Evolutionary conservation across 1,284 basidiomycete genomes (phyloP).

Genomic region (Naganishia sp.): DNA sequence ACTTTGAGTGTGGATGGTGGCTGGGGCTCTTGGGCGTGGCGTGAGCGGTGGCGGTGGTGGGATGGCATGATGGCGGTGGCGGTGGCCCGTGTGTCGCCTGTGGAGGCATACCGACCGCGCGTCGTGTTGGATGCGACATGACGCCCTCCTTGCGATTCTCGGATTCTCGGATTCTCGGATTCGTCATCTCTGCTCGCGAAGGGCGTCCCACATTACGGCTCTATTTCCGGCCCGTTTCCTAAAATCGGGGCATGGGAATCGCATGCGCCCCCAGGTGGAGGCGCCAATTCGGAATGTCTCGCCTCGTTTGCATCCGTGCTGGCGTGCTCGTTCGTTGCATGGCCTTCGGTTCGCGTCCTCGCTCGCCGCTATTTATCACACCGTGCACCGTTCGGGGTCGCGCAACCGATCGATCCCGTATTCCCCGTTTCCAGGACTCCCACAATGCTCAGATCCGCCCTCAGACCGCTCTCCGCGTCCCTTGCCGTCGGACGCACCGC

Average conservation of each 20-base stretch:
- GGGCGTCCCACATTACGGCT: too few relatives aligned
- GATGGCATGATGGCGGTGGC: background rate
- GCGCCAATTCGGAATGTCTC: slow-evolving; percentile 2
- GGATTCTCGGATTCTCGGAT: too few relatives aligned
- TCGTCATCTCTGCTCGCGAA: too few relatives aligned
- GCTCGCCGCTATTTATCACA: background rate
- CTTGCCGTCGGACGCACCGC: background rate
- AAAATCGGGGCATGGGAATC: too few relatives aligned
- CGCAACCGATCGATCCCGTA: background rate
- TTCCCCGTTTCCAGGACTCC: background rate
- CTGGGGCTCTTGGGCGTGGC: slow-evolving; percentile 1
- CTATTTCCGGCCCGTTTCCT: too few relatives aligned
- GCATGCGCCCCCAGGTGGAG: background rate
- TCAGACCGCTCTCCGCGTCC: slow-evolving; percentile 34
- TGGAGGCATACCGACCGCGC: too few relatives aligned
- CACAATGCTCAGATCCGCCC: slow-evolving; percentile 31
- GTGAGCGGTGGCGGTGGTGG: slow-evolving; percentile 7
- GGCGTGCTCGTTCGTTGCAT: slow-evolving; percentile 6
- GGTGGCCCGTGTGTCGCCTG: too few relatives aligned
- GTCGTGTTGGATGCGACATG: too few relatives aligned
- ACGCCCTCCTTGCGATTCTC: too few relatives aligned
- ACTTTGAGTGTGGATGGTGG: slow-evolving; percentile 23
- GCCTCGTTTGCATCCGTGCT: background rate
- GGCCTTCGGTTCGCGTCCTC: background rate
- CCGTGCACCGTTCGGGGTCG: background rate